A percentile compares a stretch with the other conserved stretches of the same genome.
phyloP scores from a whole-genome alignment of 352 stramenopile genomes.

The Thalassiosira livingstoniorum region DNA sequence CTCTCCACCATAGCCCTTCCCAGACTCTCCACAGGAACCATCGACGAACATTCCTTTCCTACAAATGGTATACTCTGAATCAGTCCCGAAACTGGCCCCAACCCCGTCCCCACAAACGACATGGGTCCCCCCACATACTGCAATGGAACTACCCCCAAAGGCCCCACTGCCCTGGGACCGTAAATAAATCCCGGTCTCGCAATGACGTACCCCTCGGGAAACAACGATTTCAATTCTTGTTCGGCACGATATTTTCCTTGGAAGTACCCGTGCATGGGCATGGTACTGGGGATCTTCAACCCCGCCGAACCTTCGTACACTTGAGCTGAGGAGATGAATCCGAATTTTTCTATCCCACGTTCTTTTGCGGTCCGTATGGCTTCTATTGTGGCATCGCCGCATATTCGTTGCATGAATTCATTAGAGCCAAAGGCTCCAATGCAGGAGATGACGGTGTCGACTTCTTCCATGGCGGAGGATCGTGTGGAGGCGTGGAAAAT shows the following conservation, averaged over 20 bases:
- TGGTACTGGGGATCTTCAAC: conserved; percentile 84
- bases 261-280: conserved; percentile 90
- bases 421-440: conserved; percentile 90
- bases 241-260: conserved; percentile 90
- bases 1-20: conserved; percentile 52
- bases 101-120: conserved; percentile 69
- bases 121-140: conserved; percentile 87
- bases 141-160: conserved; percentile 82
- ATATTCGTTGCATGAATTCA: conserved; percentile 90
- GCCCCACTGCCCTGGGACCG: conserved; percentile 83
- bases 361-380: conserved; percentile 86
- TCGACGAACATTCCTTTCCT: conserved; percentile 48
- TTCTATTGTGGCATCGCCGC: conserved; percentile 89
- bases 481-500: conserved; percentile 87
- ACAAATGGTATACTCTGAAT: conserved; percentile 58
- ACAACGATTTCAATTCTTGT: conserved; percentile 82
- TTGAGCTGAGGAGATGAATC: conserved; percentile 92
- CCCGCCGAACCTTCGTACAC: conserved; percentile 78
- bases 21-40: conserved; percentile 55
- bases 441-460: conserved; percentile 80
- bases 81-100: conserved; percentile 47
- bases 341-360: conserved; percentile 84
- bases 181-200: conserved; percentile 92
- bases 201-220: conserved; percentile 87
- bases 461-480: conserved; percentile 80